Evolutionary conservation across 2,329 filamentous ascomycete species (phyloP).

Genomic region (Zasmidium cellare): DNA sequence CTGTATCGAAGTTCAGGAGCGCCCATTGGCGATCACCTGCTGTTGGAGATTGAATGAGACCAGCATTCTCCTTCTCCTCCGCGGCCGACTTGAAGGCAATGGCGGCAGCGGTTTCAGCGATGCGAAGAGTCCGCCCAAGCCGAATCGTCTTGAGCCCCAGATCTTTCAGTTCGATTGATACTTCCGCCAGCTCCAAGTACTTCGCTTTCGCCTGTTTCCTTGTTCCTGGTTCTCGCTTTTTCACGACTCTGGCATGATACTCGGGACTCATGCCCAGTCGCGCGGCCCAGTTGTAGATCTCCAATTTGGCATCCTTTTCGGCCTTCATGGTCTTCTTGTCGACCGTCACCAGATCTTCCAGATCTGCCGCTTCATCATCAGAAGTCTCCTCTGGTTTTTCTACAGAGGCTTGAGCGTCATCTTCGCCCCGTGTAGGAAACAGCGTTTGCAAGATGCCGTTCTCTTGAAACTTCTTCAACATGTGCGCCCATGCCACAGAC

Average conservation of each 20-base stretch:
- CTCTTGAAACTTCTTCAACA: slow-evolving; percentile 18
- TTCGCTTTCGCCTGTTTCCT: not conserved
- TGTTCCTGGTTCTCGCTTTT: not conserved
- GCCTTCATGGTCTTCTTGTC: slow-evolving; percentile 18
- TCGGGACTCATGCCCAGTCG: slow-evolving; percentile 38
- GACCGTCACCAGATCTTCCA: slow-evolving; percentile 15
- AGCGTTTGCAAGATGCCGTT: slow-evolving; percentile 16
- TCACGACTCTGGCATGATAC: slow-evolving; percentile 11
- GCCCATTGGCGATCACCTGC: slow-evolving; percentile 7
- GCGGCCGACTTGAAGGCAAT: slow-evolving; percentile 41
- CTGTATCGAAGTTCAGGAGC: slow-evolving; percentile 40
- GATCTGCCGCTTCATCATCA: not conserved
- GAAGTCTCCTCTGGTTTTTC: not conserved
- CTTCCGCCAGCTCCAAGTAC: not conserved
- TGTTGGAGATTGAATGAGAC: not conserved
- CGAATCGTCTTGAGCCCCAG: slow-evolving; percentile 37
- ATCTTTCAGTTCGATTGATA: slow-evolving; percentile 36
- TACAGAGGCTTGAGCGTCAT: too few relatives aligned
- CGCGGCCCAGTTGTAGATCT: slow-evolving; percentile 46
- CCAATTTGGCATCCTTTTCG: slow-evolving; percentile 29
- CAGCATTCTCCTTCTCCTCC: slow-evolving; percentile 33
- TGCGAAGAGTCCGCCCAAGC: slow-evolving; percentile 25
- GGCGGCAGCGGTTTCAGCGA: slow-evolving; percentile 39
- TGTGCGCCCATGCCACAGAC: slow-evolving; percentile 20
- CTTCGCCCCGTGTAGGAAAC: not conserved